Percentiles rank a stretch among this genome's conserved stretches.
Evolutionary conservation across 2,329 filamentous ascomycete genomes (phyloP).

Genomic region (Fusarium musae): DNA sequence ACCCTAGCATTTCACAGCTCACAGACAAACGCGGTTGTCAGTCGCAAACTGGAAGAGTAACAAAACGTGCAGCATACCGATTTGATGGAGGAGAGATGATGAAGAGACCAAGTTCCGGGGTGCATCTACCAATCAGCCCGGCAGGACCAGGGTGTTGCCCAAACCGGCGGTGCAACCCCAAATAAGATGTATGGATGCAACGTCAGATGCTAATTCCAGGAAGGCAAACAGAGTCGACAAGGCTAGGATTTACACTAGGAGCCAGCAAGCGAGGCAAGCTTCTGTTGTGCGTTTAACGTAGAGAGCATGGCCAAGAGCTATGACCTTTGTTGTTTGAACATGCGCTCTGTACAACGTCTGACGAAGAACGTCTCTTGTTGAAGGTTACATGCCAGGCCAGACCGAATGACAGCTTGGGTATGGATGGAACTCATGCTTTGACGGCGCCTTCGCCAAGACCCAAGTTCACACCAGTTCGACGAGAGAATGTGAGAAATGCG

Average conservation of each 20-base stretch:
- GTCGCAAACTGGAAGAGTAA: conserved; percentile 30
- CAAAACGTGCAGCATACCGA: conserved; percentile 45
- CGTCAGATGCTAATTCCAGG: conserved; percentile 40
- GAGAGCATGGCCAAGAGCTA: neutral
- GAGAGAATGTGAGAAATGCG: conserved; percentile 25
- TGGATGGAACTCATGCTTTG: neutral
- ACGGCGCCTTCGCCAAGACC: conserved; percentile 31
- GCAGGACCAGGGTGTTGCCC: conserved; percentile 32
- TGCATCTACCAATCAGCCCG: conserved; percentile 44
- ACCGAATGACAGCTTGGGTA: neutral
- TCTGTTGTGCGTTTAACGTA: conserved; percentile 7
- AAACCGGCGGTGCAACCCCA: conserved; percentile 40
- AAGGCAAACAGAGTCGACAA: conserved; percentile 15
- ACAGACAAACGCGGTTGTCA: conserved; percentile 30
- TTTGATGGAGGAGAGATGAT: conserved; percentile 44
- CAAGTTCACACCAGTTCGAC: conserved; percentile 39
- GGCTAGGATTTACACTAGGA: conserved; percentile 22
- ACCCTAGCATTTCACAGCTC: conserved; percentile 23
- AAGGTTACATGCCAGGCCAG: neutral
- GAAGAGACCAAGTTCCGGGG: conserved; percentile 38
- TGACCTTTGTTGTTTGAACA: conserved; percentile 10
- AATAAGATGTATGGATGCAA: conserved; percentile 37
- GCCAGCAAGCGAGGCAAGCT: conserved; percentile 20
- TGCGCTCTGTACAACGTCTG: conserved; percentile 1
- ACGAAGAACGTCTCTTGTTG: neutral